These are phyloP conservation scores for Nicotiana noctiflora DNA, from an alignment of 257 asterid species.

Conservation along the genomic window DNA sequence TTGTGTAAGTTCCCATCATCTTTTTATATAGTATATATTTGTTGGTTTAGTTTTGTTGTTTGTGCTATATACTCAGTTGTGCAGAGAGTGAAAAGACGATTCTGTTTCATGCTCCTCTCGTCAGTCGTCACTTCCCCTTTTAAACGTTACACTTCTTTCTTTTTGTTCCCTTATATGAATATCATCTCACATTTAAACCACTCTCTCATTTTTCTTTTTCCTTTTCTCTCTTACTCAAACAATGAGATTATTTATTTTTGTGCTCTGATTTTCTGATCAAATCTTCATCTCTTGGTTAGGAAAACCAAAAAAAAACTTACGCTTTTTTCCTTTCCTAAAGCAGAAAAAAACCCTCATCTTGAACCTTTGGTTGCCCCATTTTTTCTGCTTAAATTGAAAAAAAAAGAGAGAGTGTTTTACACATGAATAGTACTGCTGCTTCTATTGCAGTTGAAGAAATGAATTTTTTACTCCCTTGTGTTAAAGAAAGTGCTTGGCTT, in stretches of 20 bases:
- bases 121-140: slow-evolving; percentile 5
- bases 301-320: neutral
- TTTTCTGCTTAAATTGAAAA: neutral
- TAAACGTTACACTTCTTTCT: slow-evolving; percentile 9
- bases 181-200: neutral
- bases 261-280: neutral
- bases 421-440: neutral
- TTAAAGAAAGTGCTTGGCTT: neutral
- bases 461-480: slow-evolving; percentile 4
- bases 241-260: neutral
- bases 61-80: neutral
- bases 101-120: slow-evolving; percentile 7
- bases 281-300: neutral
- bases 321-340: neutral
- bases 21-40: neutral
- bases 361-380: neutral
- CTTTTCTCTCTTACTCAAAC: neutral
- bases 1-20: slow-evolving; percentile 10
- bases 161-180: neutral
- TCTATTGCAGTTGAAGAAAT: neutral
- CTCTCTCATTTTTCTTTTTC: neutral
- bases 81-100: neutral
- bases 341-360: neutral
- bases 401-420: neutral
- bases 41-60: neutral